Base-by-base conservation (phyloP, 768 basidiomycete genomes). In the Crassisporium funariophilum region DNA sequence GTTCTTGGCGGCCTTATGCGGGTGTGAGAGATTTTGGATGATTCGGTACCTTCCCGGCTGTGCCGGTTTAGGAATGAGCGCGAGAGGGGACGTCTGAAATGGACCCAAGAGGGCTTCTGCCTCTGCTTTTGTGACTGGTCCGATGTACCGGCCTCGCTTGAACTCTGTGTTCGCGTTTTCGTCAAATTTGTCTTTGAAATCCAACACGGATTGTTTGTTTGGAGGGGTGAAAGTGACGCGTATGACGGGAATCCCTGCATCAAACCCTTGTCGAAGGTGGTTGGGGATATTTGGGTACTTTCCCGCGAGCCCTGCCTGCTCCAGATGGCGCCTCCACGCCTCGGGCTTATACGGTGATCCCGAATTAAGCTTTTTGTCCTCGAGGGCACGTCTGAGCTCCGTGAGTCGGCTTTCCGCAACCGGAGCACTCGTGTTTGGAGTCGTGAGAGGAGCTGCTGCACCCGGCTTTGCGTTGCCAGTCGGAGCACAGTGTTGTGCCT, bases 341-440 rank as follows among this genome's bases (percentile, higher is more conserved):
- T 62, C 51, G 0, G 56, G 44, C 0, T 54, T 41, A 41, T 72
- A 69, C 0, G 68, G 73, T 0, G 68, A 63, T 25, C 49, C 43
- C 1, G 65, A 51, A 0, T 59, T 52, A 54, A 9, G 40, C 41
- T 16, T 54, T 62, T 65, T 66, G 54, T n/a, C 59, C 62, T 38
- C 48, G 58, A 69, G 66, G 57, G 51, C 75, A 76, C 1, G 21
- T 31, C 35, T 68, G 57, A 56, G 75, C 73, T 34, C 73, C 66
- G 44, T 76, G 72, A 35, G 35, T 29, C 24, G 56, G 5, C 1
- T 44, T 33, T 29, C 71, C 64, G 38, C 74, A 75, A 1, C 75
- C 71, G 0, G 71, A 74, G 64, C 73, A 76, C 10, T 68, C 47
- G 59, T 76, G 73, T 4, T 46, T 38, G 33, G 53, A 35, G 6